Evolutionary conservation across 2,329 filamentous ascomycete species (phyloP).

Genomic region (Zopfia rhizophila): DNA sequence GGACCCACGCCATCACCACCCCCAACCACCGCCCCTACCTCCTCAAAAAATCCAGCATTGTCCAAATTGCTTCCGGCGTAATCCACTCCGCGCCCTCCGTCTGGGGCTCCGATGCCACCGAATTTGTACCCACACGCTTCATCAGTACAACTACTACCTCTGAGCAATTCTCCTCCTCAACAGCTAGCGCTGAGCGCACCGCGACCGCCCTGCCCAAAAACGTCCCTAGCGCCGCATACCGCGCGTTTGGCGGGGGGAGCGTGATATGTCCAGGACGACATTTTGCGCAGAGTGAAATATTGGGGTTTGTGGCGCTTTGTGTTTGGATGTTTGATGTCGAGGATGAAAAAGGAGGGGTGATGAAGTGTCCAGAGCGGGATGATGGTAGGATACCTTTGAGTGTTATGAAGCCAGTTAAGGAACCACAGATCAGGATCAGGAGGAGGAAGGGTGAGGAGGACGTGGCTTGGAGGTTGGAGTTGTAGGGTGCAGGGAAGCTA

Average conservation of each 20-base stretch:
- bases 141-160: slow-evolving; percentile 26
- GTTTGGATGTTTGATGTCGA: slow-evolving; percentile 38
- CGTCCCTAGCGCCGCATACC: slow-evolving; percentile 34
- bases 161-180: slow-evolving; percentile 17
- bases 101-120: slow-evolving; percentile 55
- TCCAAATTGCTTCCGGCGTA: slow-evolving; percentile 59
- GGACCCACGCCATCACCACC: slow-evolving; percentile 53
- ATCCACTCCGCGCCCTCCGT: slow-evolving; percentile 53
- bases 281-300: slow-evolving; percentile 44
- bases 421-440: slow-evolving; percentile 22
- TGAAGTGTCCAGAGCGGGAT: slow-evolving; percentile 21
- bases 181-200: slow-evolving; percentile 11
- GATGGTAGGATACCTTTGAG: slow-evolving; percentile 27
- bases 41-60: slow-evolving; percentile 53
- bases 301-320: slow-evolving; percentile 37
- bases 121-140: slow-evolving; percentile 56
- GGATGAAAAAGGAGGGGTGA: slow-evolving; percentile 13
- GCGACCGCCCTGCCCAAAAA: slow-evolving; percentile 22
- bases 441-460: slow-evolving; percentile 21
- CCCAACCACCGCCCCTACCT: slow-evolving; percentile 40
- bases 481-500: no score
- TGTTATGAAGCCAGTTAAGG: slow-evolving; percentile 31
- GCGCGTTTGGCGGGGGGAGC: slow-evolving; percentile 42
- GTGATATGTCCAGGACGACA: slow-evolving; percentile 46
- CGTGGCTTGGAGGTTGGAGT: slow-evolving; percentile 20